Evolutionary conservation across 805 yeast genomes (phyloP), one percentile per base, ranked within the genome.

Genomic region (Wickerhamiella occidentalis): DNA sequence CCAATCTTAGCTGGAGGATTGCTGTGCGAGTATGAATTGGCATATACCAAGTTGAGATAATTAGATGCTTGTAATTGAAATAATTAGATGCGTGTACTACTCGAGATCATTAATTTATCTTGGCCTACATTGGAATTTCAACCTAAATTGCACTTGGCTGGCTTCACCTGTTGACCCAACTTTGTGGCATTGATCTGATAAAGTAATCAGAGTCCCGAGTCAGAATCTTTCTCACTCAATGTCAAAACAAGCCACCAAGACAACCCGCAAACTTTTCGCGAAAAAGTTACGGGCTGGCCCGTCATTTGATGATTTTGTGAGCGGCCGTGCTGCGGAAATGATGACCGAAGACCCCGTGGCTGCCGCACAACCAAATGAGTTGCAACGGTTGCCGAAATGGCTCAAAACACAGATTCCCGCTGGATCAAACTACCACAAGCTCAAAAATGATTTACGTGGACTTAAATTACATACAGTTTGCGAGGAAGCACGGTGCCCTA

Each of bases 401-500:
- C 72, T 92, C 48, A 87, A 85, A 64, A 95, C 88, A 2, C 94
- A 94, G 2, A 90, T 92, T 54, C 98, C 98, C n/a, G 85, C 85
- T 68, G 99, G 99, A 41, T 74, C 79, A 54, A 80, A 83, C 23
- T 92, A 77, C 64, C 80, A 80, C 58, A 80, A 78, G 56, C 71
- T 92, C 57, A 87, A 90, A 62, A 75, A 78, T 44, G 99, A 92
- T 61, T 80, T 92, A 29, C 74, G 86, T 53, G 96, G 94, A 51
- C 70, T 92, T 52, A 85, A 86, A 55, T 70, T 92, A 47, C 82
- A 95, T 33, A 92, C 99, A 0, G 99, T 92, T 26, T 92, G 99
- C 68, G 97, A 92, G 66, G 98, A 92, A 62, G 98, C 98, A 3
- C 82, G 92, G 62, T 92, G 99, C 68, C 99, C 99, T n/a, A 92